phyloP scores from a whole-genome alignment of 2,329 filamentous ascomycete species.

The Paradendryphiella salina region DNA sequence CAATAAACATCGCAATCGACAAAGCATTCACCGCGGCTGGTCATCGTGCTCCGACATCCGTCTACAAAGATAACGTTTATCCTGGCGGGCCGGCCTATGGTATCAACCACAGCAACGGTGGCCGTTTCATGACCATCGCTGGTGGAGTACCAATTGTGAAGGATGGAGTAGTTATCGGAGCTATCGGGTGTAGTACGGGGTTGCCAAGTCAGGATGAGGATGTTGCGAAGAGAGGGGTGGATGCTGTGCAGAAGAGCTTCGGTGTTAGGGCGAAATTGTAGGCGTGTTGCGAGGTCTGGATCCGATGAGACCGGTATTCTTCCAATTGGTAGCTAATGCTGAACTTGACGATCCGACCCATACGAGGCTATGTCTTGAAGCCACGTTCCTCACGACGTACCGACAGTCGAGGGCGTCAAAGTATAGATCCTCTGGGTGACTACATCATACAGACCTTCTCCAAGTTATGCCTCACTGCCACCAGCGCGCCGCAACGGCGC shows the following conservation, averaged over 20 bases:
- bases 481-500: not conserved
- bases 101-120: slow-evolving; percentile 57
- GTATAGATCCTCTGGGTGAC: too few relatives aligned
- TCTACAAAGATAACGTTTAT: slow-evolving; percentile 58
- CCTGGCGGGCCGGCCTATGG: slow-evolving; percentile 58
- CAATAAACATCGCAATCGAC: slow-evolving; percentile 64
- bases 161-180: slow-evolving; percentile 56
- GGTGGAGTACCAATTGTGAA: slow-evolving; percentile 57
- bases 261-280: slow-evolving; percentile 48
- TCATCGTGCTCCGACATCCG: slow-evolving; percentile 56
- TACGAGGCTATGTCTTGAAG: too few relatives aligned
- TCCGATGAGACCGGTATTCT: not conserved
- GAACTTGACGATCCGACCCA: too few relatives aligned
- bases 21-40: slow-evolving; percentile 63
- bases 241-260: slow-evolving; percentile 50
- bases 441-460: not conserved
- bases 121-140: slow-evolving; percentile 58
- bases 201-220: slow-evolving; percentile 59
- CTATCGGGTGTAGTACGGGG: slow-evolving; percentile 59
- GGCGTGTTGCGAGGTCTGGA: not conserved
- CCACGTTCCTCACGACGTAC: too few relatives aligned
- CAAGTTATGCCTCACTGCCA: not conserved
- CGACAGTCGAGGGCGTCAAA: too few relatives aligned
- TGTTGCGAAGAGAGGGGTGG: slow-evolving; percentile 57
- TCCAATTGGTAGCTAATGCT: not conserved